These are phyloP conservation scores for Lolium multiflorum DNA, from an alignment of 176 grass and related monocot species.

Conservation along the genomic window DNA sequence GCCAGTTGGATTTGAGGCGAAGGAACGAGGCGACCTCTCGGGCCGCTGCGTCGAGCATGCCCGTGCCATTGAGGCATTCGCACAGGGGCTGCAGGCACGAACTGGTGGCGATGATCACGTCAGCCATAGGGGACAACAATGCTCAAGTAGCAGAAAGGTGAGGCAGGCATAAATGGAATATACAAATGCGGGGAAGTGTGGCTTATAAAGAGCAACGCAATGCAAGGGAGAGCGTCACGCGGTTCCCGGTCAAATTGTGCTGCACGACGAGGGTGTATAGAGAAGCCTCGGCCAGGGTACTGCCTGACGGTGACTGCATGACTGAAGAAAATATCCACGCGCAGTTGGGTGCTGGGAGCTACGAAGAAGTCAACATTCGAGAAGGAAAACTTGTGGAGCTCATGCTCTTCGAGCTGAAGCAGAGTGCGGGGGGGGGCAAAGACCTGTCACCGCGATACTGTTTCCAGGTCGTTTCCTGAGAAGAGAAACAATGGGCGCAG, in stretches of 20 bases:
- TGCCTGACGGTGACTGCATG: neutral
- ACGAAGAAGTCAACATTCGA: neutral
- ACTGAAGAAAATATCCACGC: neutral
- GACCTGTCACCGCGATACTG: neutral
- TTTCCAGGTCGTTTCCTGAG: constrained; percentile 34
- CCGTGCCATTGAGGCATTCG: constrained; percentile 38
- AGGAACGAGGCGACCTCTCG: constrained; percentile 46
- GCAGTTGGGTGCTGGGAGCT: neutral
- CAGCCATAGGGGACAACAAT: constrained; percentile 19
- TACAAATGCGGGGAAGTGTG: neutral
- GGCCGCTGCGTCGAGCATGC: constrained; percentile 20
- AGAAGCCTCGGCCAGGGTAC: neutral
- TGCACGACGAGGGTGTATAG: neutral
- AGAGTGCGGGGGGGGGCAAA: neutral
- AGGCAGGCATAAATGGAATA: neutral
- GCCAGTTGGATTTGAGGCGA: constrained; percentile 49
- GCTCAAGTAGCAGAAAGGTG: neutral
- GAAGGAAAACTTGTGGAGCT: neutral
- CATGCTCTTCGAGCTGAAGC: neutral
- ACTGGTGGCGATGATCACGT: neutral
- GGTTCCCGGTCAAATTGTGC: neutral
- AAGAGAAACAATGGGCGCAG: neutral
- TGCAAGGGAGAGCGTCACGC: constrained; percentile 1
- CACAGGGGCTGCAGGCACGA: constrained; percentile 37
- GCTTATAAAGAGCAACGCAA: constrained; percentile 13